These are phyloP conservation scores for Delonix regia DNA, from an alignment of 306 rosid species.

Conservation along the genomic window DNA sequence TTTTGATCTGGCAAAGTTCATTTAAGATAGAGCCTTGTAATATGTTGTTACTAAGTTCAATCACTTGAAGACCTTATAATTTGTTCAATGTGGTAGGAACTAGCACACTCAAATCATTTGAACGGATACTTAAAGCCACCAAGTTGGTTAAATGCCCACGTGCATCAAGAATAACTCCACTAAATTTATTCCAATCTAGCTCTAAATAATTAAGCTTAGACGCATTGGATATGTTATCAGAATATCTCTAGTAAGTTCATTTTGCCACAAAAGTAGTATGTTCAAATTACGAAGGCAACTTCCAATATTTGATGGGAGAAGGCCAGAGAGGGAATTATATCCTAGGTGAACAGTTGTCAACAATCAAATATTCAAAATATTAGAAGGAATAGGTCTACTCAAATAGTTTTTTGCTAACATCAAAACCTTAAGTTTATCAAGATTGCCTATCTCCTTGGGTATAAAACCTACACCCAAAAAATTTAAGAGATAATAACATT, in stretches of 20 bases:
- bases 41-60: not conserved
- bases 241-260: not conserved
- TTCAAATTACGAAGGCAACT: not conserved
- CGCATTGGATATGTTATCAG: not conserved
- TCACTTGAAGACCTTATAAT: not conserved
- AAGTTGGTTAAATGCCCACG: not conserved
- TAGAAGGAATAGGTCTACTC: conserved; percentile 29
- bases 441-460: conserved; percentile 30
- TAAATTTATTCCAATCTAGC: not conserved
- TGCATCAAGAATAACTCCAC: not conserved
- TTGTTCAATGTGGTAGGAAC: not conserved
- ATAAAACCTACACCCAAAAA: conserved; percentile 18
- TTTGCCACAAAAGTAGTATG: not conserved
- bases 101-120: not conserved
- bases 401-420: not conserved
- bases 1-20: not conserved
- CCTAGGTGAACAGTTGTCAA: conserved; percentile 5
- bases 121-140: not conserved
- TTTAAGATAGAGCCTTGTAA: not conserved
- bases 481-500: too few species aligned
- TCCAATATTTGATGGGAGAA: not conserved
- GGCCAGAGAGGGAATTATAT: not conserved
- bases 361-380: conserved; percentile 37
- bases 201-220: not conserved
- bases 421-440: not conserved